A percentile compares a stretch with the other conserved stretches of the same genome.
These are phyloP conservation scores for Leptomonas pyrrhocoris DNA, from an alignment of 208 protist genomes.

Conservation along the genomic window DNA sequence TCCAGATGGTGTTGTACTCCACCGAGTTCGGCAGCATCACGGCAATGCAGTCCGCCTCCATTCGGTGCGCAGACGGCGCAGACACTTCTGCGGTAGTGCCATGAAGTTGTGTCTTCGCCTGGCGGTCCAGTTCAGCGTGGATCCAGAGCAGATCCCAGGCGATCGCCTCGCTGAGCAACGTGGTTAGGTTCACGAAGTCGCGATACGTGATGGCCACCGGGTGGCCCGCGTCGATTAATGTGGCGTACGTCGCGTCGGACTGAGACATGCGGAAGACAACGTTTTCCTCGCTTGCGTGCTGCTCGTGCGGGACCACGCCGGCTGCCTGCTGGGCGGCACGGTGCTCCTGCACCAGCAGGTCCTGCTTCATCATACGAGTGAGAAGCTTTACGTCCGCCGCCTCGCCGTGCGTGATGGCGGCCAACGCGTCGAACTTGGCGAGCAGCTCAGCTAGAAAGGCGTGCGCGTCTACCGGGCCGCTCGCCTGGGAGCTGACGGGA, in stretches of 20 bases:
- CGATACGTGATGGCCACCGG: slow-evolving; percentile 44
- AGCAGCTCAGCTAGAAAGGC: slow-evolving; percentile 37
- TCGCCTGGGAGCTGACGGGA: slow-evolving; percentile 2
- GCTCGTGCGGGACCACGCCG: neutral
- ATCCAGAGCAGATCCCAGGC: slow-evolving; percentile 58
- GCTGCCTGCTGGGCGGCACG: slow-evolving; percentile 15
- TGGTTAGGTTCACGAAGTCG: slow-evolving; percentile 40
- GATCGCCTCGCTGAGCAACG: slow-evolving; percentile 50
- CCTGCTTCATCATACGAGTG: slow-evolving; percentile 35
- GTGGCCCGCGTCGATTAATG: slow-evolving; percentile 8
- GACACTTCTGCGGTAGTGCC: neutral
- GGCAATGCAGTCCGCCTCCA: slow-evolving; percentile 40
- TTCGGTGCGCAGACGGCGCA: neutral
- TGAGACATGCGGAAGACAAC: slow-evolving; percentile 36
- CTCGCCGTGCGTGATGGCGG: slow-evolving; percentile 55
- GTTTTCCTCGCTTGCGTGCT: slow-evolving; percentile 15
- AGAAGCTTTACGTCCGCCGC: slow-evolving; percentile 48
- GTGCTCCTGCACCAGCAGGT: slow-evolving; percentile 30
- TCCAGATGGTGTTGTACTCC: slow-evolving; percentile 66
- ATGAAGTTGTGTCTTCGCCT: neutral
- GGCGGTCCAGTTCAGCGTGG: slow-evolving; percentile 12
- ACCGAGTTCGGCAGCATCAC: slow-evolving; percentile 64
- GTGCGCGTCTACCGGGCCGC: slow-evolving; percentile 1
- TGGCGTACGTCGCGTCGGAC: slow-evolving; percentile 25
- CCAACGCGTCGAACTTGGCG: slow-evolving; percentile 31